Evolutionary conservation across 495 filamentous ascomycete genomes (phyloP), one percentile per base, ranked within the genome.

Genomic region (Lophium mytilinum): DNA sequence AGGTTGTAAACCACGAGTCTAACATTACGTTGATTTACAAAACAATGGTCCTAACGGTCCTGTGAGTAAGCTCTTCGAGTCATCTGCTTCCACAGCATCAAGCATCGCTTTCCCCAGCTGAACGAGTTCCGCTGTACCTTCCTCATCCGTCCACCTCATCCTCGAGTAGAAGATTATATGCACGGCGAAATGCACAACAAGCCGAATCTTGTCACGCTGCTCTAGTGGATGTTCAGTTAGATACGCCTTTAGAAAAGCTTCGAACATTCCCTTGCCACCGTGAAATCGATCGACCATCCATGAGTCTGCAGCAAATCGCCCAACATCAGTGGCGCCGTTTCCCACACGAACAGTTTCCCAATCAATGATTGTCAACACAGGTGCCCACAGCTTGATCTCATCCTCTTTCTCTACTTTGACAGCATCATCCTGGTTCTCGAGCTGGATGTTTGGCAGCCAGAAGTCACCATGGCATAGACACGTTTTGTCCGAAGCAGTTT

Each of bases 141-240:
- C 52, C 52, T 46, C 52, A 45, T 54, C 52, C 52, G 52, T 54
- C 52, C 52, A 54, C 52, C 52, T 54, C 52, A 54, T 54, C 52
- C 52, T 54, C 52, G 52, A 54, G 37, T 54, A 54, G 52, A 54
- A 54, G 52, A 54, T 37, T 4, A 54, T 54, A 45, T 54, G 52
- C 52, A 54, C 52, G 21, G 52, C 52, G 37, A 54, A 46, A 15
- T 54, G 52, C 52, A 54, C 52, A 46, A 54, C 52, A 54, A 54
- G 52, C 21, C 40, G 52, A 6, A 54, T 46, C 52, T 54, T 54
- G 52, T 54, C 52, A 54, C 52, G 52, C 52, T 54, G 52, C 21
- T 45, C 21, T 19, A 54, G 21, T 54, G 52, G 52, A 54, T 24
- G 36, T 15, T 54, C 52, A 19, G 2, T 37, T 45, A 54, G 52